Percentiles rank a stretch among this genome's conserved stretches.
Evolutionary conservation across 352 stramenopile species (phyloP).

Genomic region (Pythium monospermum): DNA sequence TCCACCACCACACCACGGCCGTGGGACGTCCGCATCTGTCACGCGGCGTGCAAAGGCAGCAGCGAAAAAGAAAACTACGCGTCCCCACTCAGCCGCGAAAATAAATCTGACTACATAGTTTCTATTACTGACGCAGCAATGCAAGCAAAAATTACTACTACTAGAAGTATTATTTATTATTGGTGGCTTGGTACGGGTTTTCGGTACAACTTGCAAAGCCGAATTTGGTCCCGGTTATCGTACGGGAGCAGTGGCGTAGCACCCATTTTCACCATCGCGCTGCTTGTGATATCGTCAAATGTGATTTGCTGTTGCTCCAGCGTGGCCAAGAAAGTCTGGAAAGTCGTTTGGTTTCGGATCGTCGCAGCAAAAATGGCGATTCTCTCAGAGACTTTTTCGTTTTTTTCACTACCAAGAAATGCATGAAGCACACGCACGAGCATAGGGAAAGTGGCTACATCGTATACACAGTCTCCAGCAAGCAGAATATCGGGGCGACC

Average conservation of each 20-base stretch:
- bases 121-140: neutral
- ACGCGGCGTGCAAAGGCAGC: neutral
- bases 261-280: slow-evolving; percentile 36
- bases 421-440: slow-evolving; percentile 51
- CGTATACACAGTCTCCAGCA: slow-evolving; percentile 75
- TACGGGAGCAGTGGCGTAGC: slow-evolving; percentile 41
- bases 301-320: slow-evolving; percentile 44
- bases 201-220: slow-evolving; percentile 52
- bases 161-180: neutral
- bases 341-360: slow-evolving; percentile 71
- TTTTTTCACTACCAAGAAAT: slow-evolving; percentile 33
- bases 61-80: neutral
- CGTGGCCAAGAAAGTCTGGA: slow-evolving; percentile 66
- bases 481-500: slow-evolving; percentile 49
- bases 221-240: slow-evolving; percentile 62
- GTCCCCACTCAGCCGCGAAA: no score
- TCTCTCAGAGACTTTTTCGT: slow-evolving; percentile 13
- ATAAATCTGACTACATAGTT: no score
- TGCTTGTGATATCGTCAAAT: slow-evolving; percentile 60
- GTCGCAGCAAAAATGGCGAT: slow-evolving; percentile 73
- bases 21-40: neutral
- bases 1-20: neutral
- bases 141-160: neutral
- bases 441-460: slow-evolving; percentile 51
- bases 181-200: neutral